phyloP scores from a whole-genome alignment of 1,284 basidiomycete genomes.

The Schizopora paradoxa region DNA sequence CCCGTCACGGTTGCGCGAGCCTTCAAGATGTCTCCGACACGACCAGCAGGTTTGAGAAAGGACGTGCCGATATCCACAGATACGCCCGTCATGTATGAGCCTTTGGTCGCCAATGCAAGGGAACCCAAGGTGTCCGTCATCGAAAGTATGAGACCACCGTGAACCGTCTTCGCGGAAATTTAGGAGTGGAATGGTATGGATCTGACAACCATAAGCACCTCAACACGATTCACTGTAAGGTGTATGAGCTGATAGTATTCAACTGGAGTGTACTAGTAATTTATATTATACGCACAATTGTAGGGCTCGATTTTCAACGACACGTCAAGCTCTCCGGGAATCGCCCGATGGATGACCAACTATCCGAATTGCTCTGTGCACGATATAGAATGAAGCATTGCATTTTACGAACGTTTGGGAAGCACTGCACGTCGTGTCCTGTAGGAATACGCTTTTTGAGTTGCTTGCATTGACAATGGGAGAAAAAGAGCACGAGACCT shows the following conservation, averaged over 20 bases:
- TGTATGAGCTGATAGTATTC: background rate
- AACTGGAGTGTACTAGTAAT: background rate
- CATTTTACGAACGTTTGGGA: slow-evolving; percentile 62
- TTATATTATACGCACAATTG: slow-evolving; percentile 47
- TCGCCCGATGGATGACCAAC: slow-evolving; percentile 59
- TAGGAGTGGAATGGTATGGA: background rate
- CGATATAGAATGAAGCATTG: slow-evolving; percentile 1
- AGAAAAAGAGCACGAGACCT: slow-evolving; percentile 39
- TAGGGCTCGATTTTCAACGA: slow-evolving; percentile 68
- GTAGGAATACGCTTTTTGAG: too few species aligned
- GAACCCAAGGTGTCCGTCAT: slow-evolving; percentile 84
- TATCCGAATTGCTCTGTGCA: slow-evolving; percentile 25
- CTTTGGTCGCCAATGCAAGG: slow-evolving; percentile 75
- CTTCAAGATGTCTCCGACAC: slow-evolving; percentile 55
- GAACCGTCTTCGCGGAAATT: slow-evolving; percentile 45
- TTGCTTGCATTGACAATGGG: background rate
- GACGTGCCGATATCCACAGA: slow-evolving; percentile 85
- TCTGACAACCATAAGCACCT: slow-evolving; percentile 39
- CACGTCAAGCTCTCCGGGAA: slow-evolving; percentile 59
- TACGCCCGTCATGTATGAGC: slow-evolving; percentile 83
- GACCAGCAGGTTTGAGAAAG: slow-evolving; percentile 71
- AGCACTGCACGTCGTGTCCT: slow-evolving; percentile 76
- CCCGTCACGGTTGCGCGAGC: slow-evolving; percentile 58
- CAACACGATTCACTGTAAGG: slow-evolving; percentile 61
- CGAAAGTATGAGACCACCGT: slow-evolving; percentile 81